Base-by-base conservation (phyloP, 495 filamentous ascomycete species). In the Penicillium macrosclerotiorum region DNA sequence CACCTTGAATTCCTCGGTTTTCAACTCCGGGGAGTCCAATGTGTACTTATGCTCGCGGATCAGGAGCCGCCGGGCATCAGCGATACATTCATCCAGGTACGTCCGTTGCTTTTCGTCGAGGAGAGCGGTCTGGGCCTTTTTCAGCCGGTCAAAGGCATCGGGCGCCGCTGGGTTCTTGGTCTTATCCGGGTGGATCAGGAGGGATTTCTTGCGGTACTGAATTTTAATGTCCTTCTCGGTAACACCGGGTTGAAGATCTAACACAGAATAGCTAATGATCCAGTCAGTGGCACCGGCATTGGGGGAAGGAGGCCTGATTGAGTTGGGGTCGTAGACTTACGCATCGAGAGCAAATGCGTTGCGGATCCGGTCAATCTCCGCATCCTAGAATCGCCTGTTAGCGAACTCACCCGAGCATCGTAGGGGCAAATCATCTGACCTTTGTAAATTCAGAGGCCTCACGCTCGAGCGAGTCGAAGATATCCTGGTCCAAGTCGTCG, bases 111-210 rank as follows among this genome's bases (percentile, higher is more conserved):
- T 95, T 71, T 96, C 92, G 66, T 99, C 94, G 73, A 95, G 84
- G 6, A 99, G 81, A 49, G 86, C 80, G 1, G 81, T 86, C 57
- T 96, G 88, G 8, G 93, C 93, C 65, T 96, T 95, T 63, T 95
- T 95, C 4, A 99, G 81, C 2, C 90, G 83, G 70, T 99, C 93
- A 64, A 99, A 99, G 52, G 93, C 94, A 57, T 96, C 91, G 1
- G 93, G 92, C 7, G 93, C 93, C 22, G 74, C 77, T 1, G 89
- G 88, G 64, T 99, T 97, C 53, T 81, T 82, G 39, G 94, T 96
- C 69, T 97, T 97, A 71, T 99, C 93, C 8, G 93, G 93, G 72
- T 99, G 93, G 73, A 99, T 97, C 5, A 99, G 81, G 24, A 99
- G 84, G 12, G 93, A 99, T 64, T 95, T 97, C 56, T 85, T 90